A percentile compares a stretch with the other conserved stretches of the same genome.
Conservation (phyloP, 108 stramenopile genomes). For the Schizochytrium sp. region DNA sequence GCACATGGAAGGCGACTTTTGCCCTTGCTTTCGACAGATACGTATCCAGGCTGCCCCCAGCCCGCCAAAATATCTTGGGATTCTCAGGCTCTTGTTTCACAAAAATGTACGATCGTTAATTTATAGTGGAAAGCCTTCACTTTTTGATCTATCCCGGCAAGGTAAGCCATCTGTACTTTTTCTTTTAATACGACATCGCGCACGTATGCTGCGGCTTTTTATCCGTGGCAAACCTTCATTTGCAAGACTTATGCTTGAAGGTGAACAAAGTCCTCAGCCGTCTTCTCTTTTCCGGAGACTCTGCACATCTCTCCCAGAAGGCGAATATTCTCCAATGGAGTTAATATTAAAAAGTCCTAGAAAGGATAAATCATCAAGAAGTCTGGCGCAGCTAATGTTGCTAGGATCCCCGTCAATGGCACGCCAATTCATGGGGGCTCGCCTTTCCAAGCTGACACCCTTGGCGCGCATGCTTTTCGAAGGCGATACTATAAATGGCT, state of each 20-base stretch:
- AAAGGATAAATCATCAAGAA: neutral
- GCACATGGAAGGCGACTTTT: neutral
- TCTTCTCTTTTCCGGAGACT: neutral
- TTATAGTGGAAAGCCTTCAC: neutral
- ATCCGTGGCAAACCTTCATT: neutral
- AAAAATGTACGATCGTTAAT: neutral
- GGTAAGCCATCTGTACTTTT: neutral
- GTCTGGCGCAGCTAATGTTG: constrained; percentile 13
- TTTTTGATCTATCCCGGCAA: neutral
- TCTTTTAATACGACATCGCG: neutral
- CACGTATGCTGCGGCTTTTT: constrained; percentile 12
- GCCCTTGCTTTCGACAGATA: neutral
- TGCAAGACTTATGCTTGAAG: constrained; percentile 17
- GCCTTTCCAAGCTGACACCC: neutral
- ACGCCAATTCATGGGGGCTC: neutral
- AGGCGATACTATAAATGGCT: constrained; percentile 32
- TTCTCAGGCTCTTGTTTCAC: constrained; percentile 31
- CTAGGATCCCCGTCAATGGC: neutral
- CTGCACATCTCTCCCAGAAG: constrained; percentile 42
- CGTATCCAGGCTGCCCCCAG: neutral
- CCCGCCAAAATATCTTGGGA: neutral
- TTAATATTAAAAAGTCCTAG: neutral
- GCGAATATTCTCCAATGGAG: constrained; percentile 23
- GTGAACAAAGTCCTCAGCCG: neutral
- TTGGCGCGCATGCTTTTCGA: constrained; percentile 29